These are phyloP conservation scores for Chlamydomonas asymmetrica DNA, from an alignment of 139 green algal species.

Conservation along the genomic window DNA sequence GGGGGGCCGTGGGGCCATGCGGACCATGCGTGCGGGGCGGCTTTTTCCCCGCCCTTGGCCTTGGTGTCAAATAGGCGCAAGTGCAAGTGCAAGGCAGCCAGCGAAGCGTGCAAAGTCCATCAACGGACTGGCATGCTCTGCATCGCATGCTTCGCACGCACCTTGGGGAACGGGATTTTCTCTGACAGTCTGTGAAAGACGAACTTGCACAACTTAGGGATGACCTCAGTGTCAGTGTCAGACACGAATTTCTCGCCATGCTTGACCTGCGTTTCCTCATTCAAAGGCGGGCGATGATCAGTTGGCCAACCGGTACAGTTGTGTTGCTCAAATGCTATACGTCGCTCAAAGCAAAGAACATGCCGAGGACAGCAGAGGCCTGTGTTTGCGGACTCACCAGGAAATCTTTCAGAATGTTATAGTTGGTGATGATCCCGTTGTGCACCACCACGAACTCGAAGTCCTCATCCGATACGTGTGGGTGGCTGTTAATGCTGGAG, in stretches of 20 bases:
- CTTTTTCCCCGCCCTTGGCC: too few relatives aligned
- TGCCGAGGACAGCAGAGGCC: neutral
- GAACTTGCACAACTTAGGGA: conserved; percentile 97
- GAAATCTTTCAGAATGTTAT: conserved; percentile 86
- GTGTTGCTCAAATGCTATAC: too few relatives aligned
- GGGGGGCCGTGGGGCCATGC: too few relatives aligned
- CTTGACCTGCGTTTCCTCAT: conserved; percentile 60
- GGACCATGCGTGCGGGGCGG: too few relatives aligned
- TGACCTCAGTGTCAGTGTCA: conserved; percentile 99
- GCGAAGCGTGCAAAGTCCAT: too few relatives aligned
- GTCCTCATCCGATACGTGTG: conserved; percentile 68
- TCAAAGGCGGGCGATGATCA: neutral
- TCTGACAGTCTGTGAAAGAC: conserved; percentile 73
- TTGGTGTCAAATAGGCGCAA: too few relatives aligned
- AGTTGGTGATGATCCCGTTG: conserved; percentile 99
- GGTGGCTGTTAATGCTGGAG: conserved; percentile 87
- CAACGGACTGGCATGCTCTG: too few relatives aligned
- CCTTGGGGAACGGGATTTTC: conserved; percentile 75
- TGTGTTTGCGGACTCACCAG: conserved; percentile 53
- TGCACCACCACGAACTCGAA: conserved; percentile 97
- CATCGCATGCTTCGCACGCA: too few relatives aligned
- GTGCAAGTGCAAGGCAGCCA: too few relatives aligned
- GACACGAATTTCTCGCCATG: conserved; percentile 90
- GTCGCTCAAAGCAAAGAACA: too few relatives aligned
- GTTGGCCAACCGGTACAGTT: too few relatives aligned